phyloP scores from a whole-genome alignment of 1,284 basidiomycete genomes.

The Lignosus rhinocerotis region DNA sequence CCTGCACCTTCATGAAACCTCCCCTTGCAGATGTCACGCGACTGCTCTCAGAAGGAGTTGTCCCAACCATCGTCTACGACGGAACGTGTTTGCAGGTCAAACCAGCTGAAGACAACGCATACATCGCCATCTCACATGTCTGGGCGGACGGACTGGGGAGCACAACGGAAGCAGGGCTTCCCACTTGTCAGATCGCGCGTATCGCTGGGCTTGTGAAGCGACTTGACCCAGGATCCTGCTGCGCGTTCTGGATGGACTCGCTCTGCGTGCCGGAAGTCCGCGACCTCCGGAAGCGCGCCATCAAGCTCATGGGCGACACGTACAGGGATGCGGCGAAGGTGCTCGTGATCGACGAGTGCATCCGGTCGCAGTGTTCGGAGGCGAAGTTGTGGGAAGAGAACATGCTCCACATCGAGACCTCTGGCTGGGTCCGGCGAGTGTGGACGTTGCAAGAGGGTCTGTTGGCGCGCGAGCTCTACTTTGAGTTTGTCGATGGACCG shows the following conservation, averaged over 20 bases:
- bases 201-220: slow-evolving; percentile 3
- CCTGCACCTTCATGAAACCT: slow-evolving; percentile 6
- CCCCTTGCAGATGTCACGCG: slow-evolving; percentile 6
- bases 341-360: slow-evolving; percentile 16
- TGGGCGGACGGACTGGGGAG: slow-evolving; percentile 27
- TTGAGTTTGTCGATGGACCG: slow-evolving; percentile 19
- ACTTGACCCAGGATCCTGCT: slow-evolving; percentile 4
- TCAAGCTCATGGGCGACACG: slow-evolving; percentile 18
- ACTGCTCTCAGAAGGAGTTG: background rate
- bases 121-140: slow-evolving; percentile 24
- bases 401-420: slow-evolving; percentile 14
- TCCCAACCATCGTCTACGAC: slow-evolving; percentile 3
- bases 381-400: slow-evolving; percentile 5
- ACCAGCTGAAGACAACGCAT: background rate
- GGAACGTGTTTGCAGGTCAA: background rate
- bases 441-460: background rate
- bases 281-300: slow-evolving; percentile 11
- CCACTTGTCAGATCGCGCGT: slow-evolving; percentile 15
- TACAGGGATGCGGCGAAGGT: slow-evolving; percentile 14
- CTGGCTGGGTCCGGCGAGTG: background rate
- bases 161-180: slow-evolving; percentile 19
- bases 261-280: slow-evolving; percentile 17
- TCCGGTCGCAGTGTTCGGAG: slow-evolving; percentile 10
- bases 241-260: slow-evolving; percentile 23
- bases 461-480: background rate